Percentiles rank a stretch among this genome's conserved stretches.
Conservation (phyloP, 306 rosid species). For the Quercus robur region DNA sequence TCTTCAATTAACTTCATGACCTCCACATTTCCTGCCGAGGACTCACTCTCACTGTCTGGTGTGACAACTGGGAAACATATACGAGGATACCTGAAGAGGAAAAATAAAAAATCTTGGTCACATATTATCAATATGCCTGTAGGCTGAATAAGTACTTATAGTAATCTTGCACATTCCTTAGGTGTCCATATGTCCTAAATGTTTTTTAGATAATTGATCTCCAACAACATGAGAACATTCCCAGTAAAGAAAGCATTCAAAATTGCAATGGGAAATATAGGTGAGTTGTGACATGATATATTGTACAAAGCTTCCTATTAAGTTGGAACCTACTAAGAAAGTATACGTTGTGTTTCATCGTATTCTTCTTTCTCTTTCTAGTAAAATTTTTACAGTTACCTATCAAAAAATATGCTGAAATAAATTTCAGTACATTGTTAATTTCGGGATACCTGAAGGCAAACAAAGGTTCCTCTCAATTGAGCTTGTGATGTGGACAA, state of each 20-base stretch:
- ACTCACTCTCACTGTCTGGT: not conserved
- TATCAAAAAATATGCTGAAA: no score
- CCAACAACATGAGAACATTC: not conserved
- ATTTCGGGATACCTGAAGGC: not conserved
- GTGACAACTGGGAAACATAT: constrained; percentile 34
- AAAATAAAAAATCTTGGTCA: not conserved
- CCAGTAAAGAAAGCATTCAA: not conserved
- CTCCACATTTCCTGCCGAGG: not conserved
- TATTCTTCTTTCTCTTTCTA: not conserved
- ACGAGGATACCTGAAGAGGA: constrained; percentile 34
- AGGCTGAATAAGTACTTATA: not conserved
- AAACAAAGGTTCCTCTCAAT: not conserved
- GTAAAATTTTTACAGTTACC: no score
- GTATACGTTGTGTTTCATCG: not conserved
- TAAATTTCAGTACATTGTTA: no score
- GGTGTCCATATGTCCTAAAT: not conserved
- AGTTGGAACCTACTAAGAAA: not conserved
- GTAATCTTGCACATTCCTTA: not conserved
- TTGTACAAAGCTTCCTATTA: not conserved
- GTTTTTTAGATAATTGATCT: not conserved
- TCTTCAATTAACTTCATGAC: constrained; percentile 10
- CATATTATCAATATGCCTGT: not conserved
- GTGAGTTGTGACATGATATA: not conserved
- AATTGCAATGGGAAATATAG: not conserved
- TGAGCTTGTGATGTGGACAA: not conserved